Base-by-base conservation (phyloP, 768 basidiomycete species). In the Mycena chlorophos region DNA sequence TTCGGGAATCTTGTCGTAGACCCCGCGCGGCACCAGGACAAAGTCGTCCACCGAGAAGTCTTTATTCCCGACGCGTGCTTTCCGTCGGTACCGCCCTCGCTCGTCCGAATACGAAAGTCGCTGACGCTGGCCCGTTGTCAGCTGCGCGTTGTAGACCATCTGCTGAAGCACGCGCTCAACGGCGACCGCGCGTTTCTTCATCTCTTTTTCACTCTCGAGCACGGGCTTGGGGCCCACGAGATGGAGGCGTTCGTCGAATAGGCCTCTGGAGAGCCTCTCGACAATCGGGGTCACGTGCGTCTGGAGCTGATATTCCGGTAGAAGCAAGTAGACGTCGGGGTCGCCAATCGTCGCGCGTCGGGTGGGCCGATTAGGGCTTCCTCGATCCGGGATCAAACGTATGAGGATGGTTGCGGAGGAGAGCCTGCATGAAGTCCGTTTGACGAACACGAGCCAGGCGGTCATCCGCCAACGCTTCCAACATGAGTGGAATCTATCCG, bases 271-370 rank as follows among this genome's bases (percentile, higher is more conserved):
- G 6, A 89, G 67, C 8, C 69, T 62, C 4, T 75, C 77, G 40
- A 91, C 83, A 19, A 75, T 72, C 0, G 83, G 82, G 0, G 88
- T 89, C 6, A 91, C 86, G 45, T 81, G 80, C 0, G 87, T 89
- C 4, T 72, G 69, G 17, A 68, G 78, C 60, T 83, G 82, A 27
- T 79, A 77, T 58, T 83, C 81, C 0, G 75, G 66, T 22, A 75
- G 80, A 17, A 89, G 72, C 2, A 87, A 81, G 1, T 75, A 78
- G 3, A 80, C 60, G 61, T 91, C 89, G 4, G 75, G 69, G 60
- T 84, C 82, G 0, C 77, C 77, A 0, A 70, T 46, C 3, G 71
- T 57, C 2, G 64, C 55, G 28, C 58, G 63, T 26, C 62, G 62
- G 2, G 29, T 49, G 3, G 63, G 66, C 0, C 62, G 62, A 38